These are phyloP conservation scores for Pezicula rhizophila DNA, from an alignment of 2,329 filamentous ascomycete genomes.

Conservation along the genomic window DNA sequence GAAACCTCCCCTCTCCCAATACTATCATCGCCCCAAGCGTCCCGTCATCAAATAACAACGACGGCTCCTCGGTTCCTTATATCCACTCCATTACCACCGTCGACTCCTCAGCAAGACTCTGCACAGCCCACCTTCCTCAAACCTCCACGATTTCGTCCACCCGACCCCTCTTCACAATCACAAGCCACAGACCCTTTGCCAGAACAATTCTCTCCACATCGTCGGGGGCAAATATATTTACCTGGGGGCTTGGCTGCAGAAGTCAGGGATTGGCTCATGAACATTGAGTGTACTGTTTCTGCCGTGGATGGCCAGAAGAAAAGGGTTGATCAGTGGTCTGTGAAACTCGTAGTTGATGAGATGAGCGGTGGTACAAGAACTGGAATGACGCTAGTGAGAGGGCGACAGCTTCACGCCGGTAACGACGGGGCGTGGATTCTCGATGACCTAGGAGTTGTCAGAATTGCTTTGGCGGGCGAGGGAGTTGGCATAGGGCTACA, in stretches of 20 bases:
- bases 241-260: constrained; percentile 42
- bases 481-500: constrained; percentile 18
- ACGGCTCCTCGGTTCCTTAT: constrained; percentile 25
- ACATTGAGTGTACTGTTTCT: constrained; percentile 25
- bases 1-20: constrained; percentile 16
- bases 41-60: constrained; percentile 12
- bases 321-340: constrained; percentile 21
- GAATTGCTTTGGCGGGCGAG: constrained; percentile 26
- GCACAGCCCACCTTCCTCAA: constrained; percentile 20
- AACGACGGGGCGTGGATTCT: constrained; percentile 8
- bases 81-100: constrained; percentile 15
- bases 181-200: constrained; percentile 33
- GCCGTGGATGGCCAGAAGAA: constrained; percentile 3
- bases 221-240: constrained; percentile 42
- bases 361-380: constrained; percentile 15
- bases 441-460: constrained; percentile 15
- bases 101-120: constrained; percentile 10
- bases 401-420: constrained; percentile 13
- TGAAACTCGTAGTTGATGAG: constrained; percentile 24
- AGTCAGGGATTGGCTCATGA: constrained; percentile 44
- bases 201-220: constrained; percentile 47
- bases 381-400: constrained; percentile 24
- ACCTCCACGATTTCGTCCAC: constrained; percentile 26
- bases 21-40: constrained; percentile 21
- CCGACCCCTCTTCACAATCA: constrained; percentile 14